These are phyloP conservation scores for Drechslerella coelobrocha DNA, from an alignment of 2,329 filamentous ascomycete genomes.

Conservation along the genomic window DNA sequence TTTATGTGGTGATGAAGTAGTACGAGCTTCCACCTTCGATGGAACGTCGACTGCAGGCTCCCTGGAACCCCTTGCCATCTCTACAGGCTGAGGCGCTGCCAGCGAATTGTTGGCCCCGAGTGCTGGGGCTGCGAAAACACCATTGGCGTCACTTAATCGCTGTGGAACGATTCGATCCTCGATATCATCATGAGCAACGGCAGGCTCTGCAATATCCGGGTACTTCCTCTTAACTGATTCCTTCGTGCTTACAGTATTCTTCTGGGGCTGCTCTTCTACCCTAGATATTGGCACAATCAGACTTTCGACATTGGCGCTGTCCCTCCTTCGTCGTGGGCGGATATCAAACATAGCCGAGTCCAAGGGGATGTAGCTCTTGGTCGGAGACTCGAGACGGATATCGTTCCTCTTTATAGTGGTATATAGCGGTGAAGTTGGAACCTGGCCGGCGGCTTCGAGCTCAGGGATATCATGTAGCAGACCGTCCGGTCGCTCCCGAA, in stretches of 20 bases:
- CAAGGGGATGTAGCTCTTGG: conserved; percentile 51
- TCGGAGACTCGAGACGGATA: conserved; percentile 35
- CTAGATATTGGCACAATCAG: conserved; percentile 17
- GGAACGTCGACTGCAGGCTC: conserved; percentile 13
- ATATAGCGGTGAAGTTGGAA: conserved; percentile 31
- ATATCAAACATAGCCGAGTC: conserved; percentile 52
- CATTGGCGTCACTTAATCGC: conserved; percentile 38
- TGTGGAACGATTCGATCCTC: conserved; percentile 35
- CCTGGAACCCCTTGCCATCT: conserved; percentile 23
- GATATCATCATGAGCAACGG: conserved; percentile 8
- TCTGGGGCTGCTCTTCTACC: conserved; percentile 12
- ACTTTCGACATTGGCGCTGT: conserved; percentile 44
- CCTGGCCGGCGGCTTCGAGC: conserved; percentile 9
- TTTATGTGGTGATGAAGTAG: conserved; percentile 25
- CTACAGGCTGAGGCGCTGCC: conserved; percentile 6
- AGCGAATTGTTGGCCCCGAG: conserved; percentile 39
- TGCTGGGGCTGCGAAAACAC: conserved; percentile 49
- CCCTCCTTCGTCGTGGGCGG: conserved; percentile 52
- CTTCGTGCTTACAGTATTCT: not conserved
- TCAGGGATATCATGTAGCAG: conserved; percentile 26
- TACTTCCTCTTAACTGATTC: conserved; percentile 32
- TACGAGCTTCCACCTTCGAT: conserved; percentile 29
- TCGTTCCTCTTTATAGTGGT: conserved; percentile 27
- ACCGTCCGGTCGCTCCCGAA: conserved; percentile 28
- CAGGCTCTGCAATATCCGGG: conserved; percentile 15